A percentile compares a stretch with the other conserved stretches of the same genome.
Conservation (phyloP, 2,329 filamentous ascomycete species). For the Fusarium guadeloupense region DNA sequence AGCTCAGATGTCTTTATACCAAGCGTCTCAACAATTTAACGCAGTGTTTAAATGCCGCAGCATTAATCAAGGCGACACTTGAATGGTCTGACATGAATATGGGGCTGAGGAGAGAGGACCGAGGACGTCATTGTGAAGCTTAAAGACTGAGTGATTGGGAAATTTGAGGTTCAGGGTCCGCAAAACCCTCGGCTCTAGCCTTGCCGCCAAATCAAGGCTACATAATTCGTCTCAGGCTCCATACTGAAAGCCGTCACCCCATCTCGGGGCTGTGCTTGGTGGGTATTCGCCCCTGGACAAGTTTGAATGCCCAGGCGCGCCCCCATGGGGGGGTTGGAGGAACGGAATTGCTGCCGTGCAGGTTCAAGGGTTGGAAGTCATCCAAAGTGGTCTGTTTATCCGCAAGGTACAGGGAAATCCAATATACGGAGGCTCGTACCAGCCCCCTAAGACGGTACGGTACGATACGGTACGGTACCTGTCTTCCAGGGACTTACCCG, state of each 20-base stretch:
- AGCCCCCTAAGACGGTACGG: not conserved
- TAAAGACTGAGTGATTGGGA: not conserved
- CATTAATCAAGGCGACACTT: not conserved
- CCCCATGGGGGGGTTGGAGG: slow-evolving; percentile 26
- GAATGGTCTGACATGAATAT: slow-evolving; percentile 14
- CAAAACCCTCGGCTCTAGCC: not conserved
- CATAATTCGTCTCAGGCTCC: slow-evolving; percentile 5
- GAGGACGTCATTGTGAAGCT: slow-evolving; percentile 19
- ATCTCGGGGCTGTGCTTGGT: not conserved
- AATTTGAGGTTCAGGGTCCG: slow-evolving; percentile 4
- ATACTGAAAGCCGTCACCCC: not conserved
- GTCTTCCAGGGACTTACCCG: not conserved
- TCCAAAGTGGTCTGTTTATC: too few species aligned
- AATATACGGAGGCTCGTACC: not conserved
- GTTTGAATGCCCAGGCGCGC: not conserved
- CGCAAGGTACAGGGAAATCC: too few species aligned
- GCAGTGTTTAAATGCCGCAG: slow-evolving; percentile 11
- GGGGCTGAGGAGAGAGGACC: not conserved
- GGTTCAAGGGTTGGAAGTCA: not conserved
- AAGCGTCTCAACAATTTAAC: not conserved
- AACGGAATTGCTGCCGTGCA: slow-evolving; percentile 1
- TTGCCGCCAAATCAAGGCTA: slow-evolving; percentile 22
- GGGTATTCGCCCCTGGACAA: not conserved
- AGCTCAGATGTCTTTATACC: slow-evolving; percentile 7
- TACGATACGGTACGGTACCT: too few species aligned